phyloP scores from a whole-genome alignment of 1,284 basidiomycete genomes.

The Irpex rosettiformis region DNA sequence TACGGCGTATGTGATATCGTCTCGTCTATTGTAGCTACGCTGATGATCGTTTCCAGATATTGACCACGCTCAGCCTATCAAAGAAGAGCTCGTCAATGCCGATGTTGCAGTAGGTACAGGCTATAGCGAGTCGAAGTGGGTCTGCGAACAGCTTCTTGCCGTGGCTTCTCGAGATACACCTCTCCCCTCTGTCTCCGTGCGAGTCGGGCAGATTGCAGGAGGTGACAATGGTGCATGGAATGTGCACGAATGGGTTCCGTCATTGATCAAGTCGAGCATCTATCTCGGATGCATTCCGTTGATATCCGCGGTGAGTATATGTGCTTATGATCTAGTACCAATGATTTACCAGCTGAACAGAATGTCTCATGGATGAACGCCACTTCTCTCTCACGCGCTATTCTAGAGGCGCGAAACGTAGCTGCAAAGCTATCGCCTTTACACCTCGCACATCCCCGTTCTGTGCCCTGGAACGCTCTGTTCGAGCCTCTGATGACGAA shows the following conservation, averaged over 20 bases:
- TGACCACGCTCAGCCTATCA: slow-evolving; percentile 11
- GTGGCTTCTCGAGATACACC: slow-evolving; percentile 9
- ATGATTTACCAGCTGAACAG: slow-evolving; percentile 8
- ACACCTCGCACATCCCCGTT: background rate
- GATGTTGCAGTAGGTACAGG: slow-evolving; percentile 23
- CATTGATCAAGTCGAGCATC: slow-evolving; percentile 20
- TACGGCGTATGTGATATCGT: slow-evolving; percentile 21
- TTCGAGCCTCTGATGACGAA: background rate
- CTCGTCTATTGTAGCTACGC: background rate
- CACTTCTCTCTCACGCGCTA: slow-evolving; percentile 16
- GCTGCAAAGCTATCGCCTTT: background rate
- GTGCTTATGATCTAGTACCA: background rate
- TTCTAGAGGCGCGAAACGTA: slow-evolving; percentile 15
- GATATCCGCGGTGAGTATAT: slow-evolving; percentile 11
- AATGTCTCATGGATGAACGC: slow-evolving; percentile 20
- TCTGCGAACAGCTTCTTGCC: slow-evolving; percentile 28
- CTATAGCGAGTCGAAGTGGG: slow-evolving; percentile 35
- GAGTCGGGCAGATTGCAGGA: slow-evolving; percentile 29
- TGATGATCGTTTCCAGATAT: slow-evolving; percentile 14
- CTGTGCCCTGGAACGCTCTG: background rate
- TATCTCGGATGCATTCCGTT: slow-evolving; percentile 12
- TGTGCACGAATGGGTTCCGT: slow-evolving; percentile 27
- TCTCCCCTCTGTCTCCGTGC: slow-evolving; percentile 22
- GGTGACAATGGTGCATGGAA: slow-evolving; percentile 28
- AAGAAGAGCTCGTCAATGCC: slow-evolving; percentile 16